Base-by-base conservation (phyloP, 768 basidiomycete genomes). In the Gymnopilus junonius region DNA sequence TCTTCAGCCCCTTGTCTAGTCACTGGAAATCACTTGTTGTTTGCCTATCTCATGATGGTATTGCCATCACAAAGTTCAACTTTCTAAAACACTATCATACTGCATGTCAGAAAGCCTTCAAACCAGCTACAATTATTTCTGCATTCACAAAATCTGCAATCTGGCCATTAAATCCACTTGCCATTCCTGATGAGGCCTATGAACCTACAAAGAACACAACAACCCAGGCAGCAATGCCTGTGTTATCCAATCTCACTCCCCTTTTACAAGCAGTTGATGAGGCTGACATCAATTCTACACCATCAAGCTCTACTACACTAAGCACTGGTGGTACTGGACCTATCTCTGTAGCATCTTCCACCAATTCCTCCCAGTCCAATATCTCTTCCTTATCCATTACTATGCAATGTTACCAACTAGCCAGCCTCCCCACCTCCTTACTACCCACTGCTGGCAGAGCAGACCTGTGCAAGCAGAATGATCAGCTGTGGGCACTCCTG, bases 1-100 rank as follows among this genome's bases (percentile, higher is more conserved):
- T 77, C 14, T 80, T 80, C 65, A 73, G 77, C 2, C 78, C 78
- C 12, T 71, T 81, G 8, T 68, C 71, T 40, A 34, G 48, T 0
- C 31, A 61, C 27, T 79, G 77, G 77, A 74, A 74, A 54, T 34
- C 65, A n/a, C 42, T 67, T 48, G 73, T 77, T 8, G 74, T 48
- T 27, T 32, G 55, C 27, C 34, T 51, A 15, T 27, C 64, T 2
- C 45, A 59, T 8, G 25, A 69, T 11, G 31, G 59, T 20, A 70
- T 65, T n/a, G 43, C 62, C 14, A 74, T 77, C 39, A 69, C 59
- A 14, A 78, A 78, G 60, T 66, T 65, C 21, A 75, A 75, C 62
- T 58, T 78, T 7, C 59, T 77, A 4, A 2, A 45, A 23, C 51
- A 67, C 62, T 78, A 78, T 63, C 37, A 55, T 23, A 29, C 11